phyloP scores from a whole-genome alignment of 1,284 basidiomycete species.

The Cryptococcus deneoformans region DNA sequence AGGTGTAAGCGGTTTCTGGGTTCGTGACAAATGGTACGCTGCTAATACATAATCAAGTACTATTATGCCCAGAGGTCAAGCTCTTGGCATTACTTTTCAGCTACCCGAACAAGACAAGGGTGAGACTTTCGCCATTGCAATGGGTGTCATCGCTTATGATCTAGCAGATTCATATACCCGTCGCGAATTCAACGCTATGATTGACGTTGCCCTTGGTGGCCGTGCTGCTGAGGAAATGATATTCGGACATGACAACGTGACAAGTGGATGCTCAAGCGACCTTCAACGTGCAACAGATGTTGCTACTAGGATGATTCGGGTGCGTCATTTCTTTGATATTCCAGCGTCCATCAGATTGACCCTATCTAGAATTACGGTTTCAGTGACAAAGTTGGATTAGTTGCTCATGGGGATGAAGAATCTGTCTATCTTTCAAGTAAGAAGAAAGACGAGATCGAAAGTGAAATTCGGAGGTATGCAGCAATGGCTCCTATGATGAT shows the following conservation, averaged over 20 bases:
- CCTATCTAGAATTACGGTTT: slow-evolving; percentile 65
- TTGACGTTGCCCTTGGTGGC: slow-evolving; percentile 90
- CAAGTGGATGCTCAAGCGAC: slow-evolving; percentile 87
- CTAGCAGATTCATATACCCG: slow-evolving; percentile 45
- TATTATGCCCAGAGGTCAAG: slow-evolving; percentile 85
- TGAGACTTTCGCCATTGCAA: slow-evolving; percentile 9
- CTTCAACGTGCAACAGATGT: slow-evolving; percentile 72
- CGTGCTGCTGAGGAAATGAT: slow-evolving; percentile 90
- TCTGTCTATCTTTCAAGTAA: slow-evolving; percentile 66
- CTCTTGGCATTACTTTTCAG: slow-evolving; percentile 77
- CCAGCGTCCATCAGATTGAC: background rate
- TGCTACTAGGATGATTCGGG: slow-evolving; percentile 86
- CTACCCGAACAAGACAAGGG: slow-evolving; percentile 75
- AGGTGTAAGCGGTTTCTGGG: slow-evolving; percentile 56
- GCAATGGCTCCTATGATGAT: slow-evolving; percentile 1
- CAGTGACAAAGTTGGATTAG: slow-evolving; percentile 76
- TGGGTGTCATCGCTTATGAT: slow-evolving; percentile 1
- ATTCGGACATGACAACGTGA: slow-evolving; percentile 81
- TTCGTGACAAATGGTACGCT: background rate
- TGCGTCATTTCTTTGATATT: slow-evolving; percentile 46
- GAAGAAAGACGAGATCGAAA: slow-evolving; percentile 77
- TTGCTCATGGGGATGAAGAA: slow-evolving; percentile 67
- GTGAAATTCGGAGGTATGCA: slow-evolving; percentile 72
- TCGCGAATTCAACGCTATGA: slow-evolving; percentile 52
- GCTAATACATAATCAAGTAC: slow-evolving; percentile 52